Evolutionary conservation across 2,329 filamentous ascomycete genomes (phyloP).

Genomic region (Fusarium lyarnte): DNA sequence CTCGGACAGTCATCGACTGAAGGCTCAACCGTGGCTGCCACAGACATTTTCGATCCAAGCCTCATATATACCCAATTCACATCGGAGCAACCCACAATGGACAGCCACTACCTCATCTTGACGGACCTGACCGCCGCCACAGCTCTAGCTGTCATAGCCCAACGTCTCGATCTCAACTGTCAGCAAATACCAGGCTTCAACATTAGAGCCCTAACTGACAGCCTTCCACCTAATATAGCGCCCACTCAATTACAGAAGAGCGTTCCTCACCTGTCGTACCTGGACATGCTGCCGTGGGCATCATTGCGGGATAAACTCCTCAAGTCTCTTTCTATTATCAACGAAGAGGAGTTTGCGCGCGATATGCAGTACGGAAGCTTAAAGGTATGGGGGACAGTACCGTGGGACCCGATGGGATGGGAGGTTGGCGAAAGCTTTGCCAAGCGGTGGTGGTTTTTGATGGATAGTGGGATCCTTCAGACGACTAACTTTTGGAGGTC

Average conservation of each 20-base stretch:
- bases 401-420: constrained; percentile 50
- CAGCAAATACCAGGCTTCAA: background rate
- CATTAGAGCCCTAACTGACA: background rate
- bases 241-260: constrained; percentile 15
- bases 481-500: constrained; percentile 29
- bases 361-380: constrained; percentile 7
- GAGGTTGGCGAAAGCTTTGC: constrained; percentile 55
- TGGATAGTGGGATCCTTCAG: constrained; percentile 11
- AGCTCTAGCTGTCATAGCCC: background rate
- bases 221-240: background rate
- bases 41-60: background rate
- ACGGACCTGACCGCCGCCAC: constrained; percentile 6
- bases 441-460: constrained; percentile 28
- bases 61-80: background rate
- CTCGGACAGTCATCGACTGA: background rate
- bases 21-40: background rate
- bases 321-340: constrained; percentile 5
- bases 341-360: background rate
- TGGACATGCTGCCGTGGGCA: constrained; percentile 29
- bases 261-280: constrained; percentile 7
- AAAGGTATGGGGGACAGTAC: background rate
- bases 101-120: constrained; percentile 4
- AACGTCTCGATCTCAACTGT: constrained; percentile 6
- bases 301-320: constrained; percentile 13
- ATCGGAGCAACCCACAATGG: background rate